Base-by-base conservation (phyloP, 1,284 basidiomycete genomes). In the Agaricales sp. region DNA sequence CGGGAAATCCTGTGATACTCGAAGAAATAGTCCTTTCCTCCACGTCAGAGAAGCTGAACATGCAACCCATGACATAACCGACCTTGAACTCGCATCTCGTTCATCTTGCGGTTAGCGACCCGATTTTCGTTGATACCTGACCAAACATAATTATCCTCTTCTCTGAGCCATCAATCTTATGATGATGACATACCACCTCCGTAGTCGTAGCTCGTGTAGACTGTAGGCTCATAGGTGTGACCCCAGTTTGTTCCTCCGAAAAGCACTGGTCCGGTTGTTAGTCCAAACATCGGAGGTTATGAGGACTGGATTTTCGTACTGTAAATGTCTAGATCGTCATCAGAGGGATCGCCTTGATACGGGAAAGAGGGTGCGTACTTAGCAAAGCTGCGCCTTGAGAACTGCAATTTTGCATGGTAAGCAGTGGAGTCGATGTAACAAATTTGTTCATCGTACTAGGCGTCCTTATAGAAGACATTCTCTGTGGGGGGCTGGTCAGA, bases 221-320 rank as follows among this genome's bases (percentile, higher is more conserved):
- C 68, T 1, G 71, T 72, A 3, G 72, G 72, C 52, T 72, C 72
- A 3, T 66, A 56, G 0, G 70, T 74, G 49, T 71, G 67, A 1
- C 73, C 73, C 71, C 72, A 74, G 49, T 75, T 75, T 1, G 73
- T 74, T 30, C 73, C 73, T 8, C 73, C 73, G 51, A 69, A 75
- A 1, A 71, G 55, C 73, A 75, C 72, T 74, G 46, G 2, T 43
- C 18, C 41, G 39, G 6, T 25, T 13, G 38, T 39, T 26, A 53
- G 30, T 30, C 21, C 4, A 45, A 18, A 11, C n/a, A n/a, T n/a
- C n/a, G n/a, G n/a, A n/a, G 46, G 18, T 4, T 43, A 4, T 19
- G 23, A 24, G 22, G 30, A 13, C 3, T 39, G n/a, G 14, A 18
- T 23, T 41, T 16, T 53, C 65, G 30, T 51, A 73, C 71, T 74